Evolutionary conservation across 225 moss, liverwort and hornwort genomes (phyloP).

Genomic region (Polytrichum commune): DNA sequence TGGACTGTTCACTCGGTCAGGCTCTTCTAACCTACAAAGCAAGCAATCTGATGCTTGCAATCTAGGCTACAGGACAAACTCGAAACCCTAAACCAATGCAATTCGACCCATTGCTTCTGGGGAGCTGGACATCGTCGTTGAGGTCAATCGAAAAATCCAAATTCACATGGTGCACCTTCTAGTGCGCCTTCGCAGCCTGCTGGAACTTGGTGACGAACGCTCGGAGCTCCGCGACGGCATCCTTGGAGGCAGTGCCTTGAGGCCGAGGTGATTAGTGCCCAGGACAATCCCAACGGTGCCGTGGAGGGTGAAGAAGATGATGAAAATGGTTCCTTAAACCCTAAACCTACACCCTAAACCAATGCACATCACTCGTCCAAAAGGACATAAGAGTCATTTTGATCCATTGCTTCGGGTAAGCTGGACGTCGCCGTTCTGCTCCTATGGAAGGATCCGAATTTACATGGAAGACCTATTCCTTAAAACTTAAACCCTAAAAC

Average conservation of each 20-base stretch:
- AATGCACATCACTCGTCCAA: too few species aligned
- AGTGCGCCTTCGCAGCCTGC: constrained; percentile 73
- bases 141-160: constrained; percentile 18
- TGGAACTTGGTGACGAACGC: constrained; percentile 74
- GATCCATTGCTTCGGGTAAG: background rate
- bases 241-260: constrained; percentile 57
- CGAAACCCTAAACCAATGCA: too few species aligned
- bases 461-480: constrained; percentile 33
- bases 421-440: background rate
- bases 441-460: constrained; percentile 19
- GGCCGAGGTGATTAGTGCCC: constrained; percentile 60
- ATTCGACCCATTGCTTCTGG: background rate
- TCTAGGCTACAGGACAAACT: too few species aligned
- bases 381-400: constrained; percentile 16
- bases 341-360: too few species aligned
- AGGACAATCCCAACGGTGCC: constrained; percentile 42
- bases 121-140: background rate
- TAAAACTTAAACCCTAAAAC: background rate
- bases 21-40: too few species aligned
- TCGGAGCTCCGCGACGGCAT: constrained; percentile 74
- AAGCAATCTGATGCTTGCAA: too few species aligned
- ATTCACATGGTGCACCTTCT: constrained; percentile 51
- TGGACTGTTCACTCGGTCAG: too few species aligned
- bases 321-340: constrained; percentile 24
- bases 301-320: constrained; percentile 21